Base-by-base conservation (phyloP, 768 basidiomycete genomes). In the Hygrophorus pudorinus region DNA sequence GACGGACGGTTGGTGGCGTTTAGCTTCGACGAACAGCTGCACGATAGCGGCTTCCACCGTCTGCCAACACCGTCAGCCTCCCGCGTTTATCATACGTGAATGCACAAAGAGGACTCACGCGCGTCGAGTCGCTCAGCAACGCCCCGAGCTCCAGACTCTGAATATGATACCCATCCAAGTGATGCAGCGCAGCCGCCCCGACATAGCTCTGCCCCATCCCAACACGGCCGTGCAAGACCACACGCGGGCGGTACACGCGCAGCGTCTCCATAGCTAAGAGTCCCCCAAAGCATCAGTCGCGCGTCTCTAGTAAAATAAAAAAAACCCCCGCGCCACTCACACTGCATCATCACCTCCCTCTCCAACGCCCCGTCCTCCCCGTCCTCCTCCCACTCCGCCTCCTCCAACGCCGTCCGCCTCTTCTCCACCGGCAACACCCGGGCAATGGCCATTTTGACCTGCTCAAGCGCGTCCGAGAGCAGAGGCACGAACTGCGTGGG, bases 11-110 rank as follows among this genome's bases (percentile, higher is more conserved):
- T 94, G 92, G 58, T 96, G 89, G 20, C 94, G 81, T 59, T 97
- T 98, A 1, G 94, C 96, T 60, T 99, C 96, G 16, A 93, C 75
- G 56, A 99, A 97, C 13, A 96, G 71, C 53, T 98, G 93, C 3
- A 97, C 90, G 43, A 97, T 80, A 2, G 88, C 84, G 1, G 96
- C 88, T 63, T 99, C 96, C 4, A 79, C 64, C 1, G 89, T 89
- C 91, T 94, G 44, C 5, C 40, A 42, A 21, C 29, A 29, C 42
- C 7, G 32, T 8, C 33, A 38, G 45, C 39, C 29, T 52, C 45
- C 27, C 48, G n/a, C n/a, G 31, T 38, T 1, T 5, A 37, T 14
- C 27, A 6, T 40, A 28, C 12, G 21, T 31, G 7, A 31, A 36
- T 3, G 18, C 11, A 40, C 3, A 4, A 20, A n/a, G n/a, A n/a